Base-by-base conservation (phyloP, 257 asterid species). In the Linderniella brevidens region DNA sequence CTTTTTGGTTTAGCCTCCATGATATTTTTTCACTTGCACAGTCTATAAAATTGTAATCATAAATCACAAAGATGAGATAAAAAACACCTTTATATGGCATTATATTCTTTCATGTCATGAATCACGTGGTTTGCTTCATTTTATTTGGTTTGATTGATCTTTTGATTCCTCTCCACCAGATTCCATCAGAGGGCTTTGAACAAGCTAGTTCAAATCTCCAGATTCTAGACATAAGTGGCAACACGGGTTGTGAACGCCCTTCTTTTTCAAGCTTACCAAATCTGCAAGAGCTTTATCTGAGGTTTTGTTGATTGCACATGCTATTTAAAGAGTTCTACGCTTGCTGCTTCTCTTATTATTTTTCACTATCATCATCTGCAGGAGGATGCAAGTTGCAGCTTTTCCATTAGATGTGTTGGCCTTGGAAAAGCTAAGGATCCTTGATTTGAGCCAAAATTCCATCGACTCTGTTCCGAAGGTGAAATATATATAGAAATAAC, bases 251-350 rank as follows among this genome's bases (percentile, higher is more conserved):
- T 58, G 92, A 73, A 54, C 48, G 69, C 58, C 94, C 85, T 13
- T 68, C 68, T 60, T 81, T 88, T 73, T 81, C 88, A 14, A 58
- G 75, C 71, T 58, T 88, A 51, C 62, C 76, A 14, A 78, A 78
- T 61, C 68, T 88, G 70, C 93, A 69, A 59, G 98, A 88, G 70
- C 98, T 88, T 59, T 84, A 84, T 66, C 60, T 88, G 64, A 84
- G 98, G 98, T 88, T n/a, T 54, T 60, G 79, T 47, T 42, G 8
- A 43, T 43, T 14, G 52, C 53, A 59, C 46, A 15, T 48, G 44
- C 17, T 40, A 37, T 54, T 36, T 19, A 44, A 8, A 25, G 3
- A 25, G 4, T 25, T 25, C 32, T 2, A 25, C 6, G 3, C 6
- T 52, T 48, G 38, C 36, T 56, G 59, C 35, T 20, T 55, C 17